A percentile compares a stretch with the other conserved stretches of the same genome.
phyloP scores from a whole-genome alignment of 306 rosid genomes.

The Boehmeria nivea region DNA sequence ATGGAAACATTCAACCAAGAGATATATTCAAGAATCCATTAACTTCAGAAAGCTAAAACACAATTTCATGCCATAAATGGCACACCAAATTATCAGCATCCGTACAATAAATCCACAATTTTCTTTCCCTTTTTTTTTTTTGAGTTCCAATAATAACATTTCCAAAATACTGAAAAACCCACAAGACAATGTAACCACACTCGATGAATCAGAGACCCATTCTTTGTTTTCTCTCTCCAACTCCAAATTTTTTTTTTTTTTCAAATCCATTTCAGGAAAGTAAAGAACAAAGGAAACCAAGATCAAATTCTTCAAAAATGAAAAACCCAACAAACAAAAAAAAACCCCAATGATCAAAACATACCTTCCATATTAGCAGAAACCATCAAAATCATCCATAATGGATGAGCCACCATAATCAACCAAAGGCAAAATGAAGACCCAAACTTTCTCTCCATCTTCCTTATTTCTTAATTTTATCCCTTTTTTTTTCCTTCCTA shows the following conservation, averaged over 20 bases:
- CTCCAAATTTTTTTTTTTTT: no score
- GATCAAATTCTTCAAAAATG: not conserved
- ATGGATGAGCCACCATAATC: constrained; percentile 50
- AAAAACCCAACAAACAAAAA: not conserved
- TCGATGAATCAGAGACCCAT: no score
- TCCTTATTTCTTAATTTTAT: constrained; percentile 11
- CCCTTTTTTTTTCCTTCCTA: not conserved
- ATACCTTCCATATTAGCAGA: constrained; percentile 97
- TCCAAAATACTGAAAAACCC: no score
- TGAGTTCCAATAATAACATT: no score
- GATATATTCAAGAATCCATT: not conserved
- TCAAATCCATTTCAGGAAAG: constrained; percentile 19
- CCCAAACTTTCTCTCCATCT: constrained; percentile 53
- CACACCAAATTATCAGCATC: constrained; percentile 6
- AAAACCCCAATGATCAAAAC: not conserved
- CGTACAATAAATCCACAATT: not conserved
- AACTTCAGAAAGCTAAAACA: not conserved
- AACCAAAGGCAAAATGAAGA: constrained; percentile 48
- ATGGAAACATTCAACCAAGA: not conserved
- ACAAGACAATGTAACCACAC: not conserved
- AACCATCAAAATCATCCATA: constrained; percentile 46
- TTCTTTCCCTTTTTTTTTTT: no score
- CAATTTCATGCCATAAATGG: not conserved
- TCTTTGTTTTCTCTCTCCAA: no score
- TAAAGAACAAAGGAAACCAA: constrained; percentile 7